Evolutionary conservation across 345 rosid species (phyloP), one percentile per base, ranked within the genome.

Genomic region (Linum tenue): DNA sequence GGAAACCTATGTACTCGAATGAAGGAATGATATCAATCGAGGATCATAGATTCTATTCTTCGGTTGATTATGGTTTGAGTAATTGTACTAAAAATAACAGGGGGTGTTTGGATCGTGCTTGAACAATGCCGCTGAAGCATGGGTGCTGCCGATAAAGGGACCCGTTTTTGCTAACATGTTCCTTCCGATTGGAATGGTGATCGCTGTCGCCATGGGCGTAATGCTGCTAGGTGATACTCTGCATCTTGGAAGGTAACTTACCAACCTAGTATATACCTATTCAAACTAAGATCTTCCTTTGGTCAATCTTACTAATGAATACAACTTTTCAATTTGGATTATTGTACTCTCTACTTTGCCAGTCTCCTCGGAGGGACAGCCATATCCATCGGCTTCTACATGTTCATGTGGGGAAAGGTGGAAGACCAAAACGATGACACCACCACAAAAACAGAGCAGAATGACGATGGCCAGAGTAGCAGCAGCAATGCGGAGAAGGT

Each of bases 161-260:
- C 80, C 75, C 2, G 70, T 73, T 2, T 73, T 55, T 66, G 66
- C 64, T 16, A 75, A 72, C 53, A 70, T 64, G 74, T 77, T 77
- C 50, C 73, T 67, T 70, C 80, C 80, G 56, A 7, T 77, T 59
- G 67, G 70, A 14, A 70, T 73, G 31, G 77, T 72, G 48, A 77
- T 73, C 67, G 77, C 73, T 0, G 77, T 65, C 22, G 67, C 64
- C 38, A 73, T 77, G 77, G 72, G 75, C 12, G 55, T 50, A 38
- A 17, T 73, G 39, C 64, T 77, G 62, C 75, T 73, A 2, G 77
- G 77, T 3, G 77, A 77, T 40, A 5, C 67, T 22, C 72, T 73
- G 2, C 15, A 77, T 64, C 67, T 77, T n/a, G 80, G 80, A 40
- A 77, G 80, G 80, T 77, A 67, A 60, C 8, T 22, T 22, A 22